phyloP scores from a whole-genome alignment of 176 grass and related monocot species.

The Puccinellia tenuiflora region DNA sequence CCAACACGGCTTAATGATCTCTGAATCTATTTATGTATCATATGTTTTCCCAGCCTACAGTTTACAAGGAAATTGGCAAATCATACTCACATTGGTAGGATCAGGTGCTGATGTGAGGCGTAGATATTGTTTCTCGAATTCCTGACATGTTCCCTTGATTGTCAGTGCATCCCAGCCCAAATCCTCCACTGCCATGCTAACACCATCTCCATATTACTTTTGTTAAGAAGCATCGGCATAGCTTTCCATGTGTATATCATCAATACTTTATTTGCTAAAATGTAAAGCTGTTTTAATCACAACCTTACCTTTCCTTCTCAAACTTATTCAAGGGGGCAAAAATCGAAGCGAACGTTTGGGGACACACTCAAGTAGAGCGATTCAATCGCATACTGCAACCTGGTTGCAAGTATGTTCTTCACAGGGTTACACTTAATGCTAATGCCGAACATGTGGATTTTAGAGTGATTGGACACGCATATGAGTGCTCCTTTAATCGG shows the following conservation, averaged over 20 bases:
- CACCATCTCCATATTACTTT: conserved; percentile 41
- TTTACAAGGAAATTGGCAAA: conserved; percentile 24
- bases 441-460: no score
- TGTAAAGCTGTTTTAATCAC: no score
- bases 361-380: no score
- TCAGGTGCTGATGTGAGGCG: conserved; percentile 91
- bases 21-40: background rate
- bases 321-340: no score
- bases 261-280: no score
- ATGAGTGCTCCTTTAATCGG: no score
- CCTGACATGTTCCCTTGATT: conserved; percentile 85
- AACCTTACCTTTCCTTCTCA: no score
- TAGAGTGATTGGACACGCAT: no score
- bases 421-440: no score
- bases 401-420: no score
- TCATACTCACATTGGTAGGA: conserved; percentile 58
- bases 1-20: background rate
- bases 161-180: conserved; percentile 90
- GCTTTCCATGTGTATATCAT: conserved; percentile 44
- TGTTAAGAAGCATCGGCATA: conserved; percentile 44
- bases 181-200: conserved; percentile 68
- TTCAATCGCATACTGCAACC: no score
- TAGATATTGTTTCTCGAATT: conserved; percentile 83
- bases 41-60: conserved; percentile 14
- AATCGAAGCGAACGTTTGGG: no score